Conservation (phyloP, 192 early-diverging fungal species). For the Dissophora globulifera region DNA sequence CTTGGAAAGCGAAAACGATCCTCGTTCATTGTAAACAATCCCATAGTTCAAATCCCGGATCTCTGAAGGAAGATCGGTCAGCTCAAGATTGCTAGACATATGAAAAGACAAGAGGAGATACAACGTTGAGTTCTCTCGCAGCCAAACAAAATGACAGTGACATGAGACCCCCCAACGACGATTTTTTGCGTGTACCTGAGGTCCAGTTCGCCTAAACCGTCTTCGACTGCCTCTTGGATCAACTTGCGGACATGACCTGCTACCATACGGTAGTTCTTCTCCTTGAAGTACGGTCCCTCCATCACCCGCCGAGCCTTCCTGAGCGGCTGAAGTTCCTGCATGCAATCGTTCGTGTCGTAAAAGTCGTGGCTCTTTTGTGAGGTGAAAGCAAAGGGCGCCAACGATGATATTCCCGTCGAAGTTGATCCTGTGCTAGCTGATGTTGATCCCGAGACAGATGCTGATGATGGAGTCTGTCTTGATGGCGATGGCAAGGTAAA, state of each 20-base stretch:
- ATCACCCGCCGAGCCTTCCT: constrained; percentile 33
- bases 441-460: neutral
- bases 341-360: constrained; percentile 10
- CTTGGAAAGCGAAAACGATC: constrained; percentile 39
- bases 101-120: neutral
- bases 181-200: constrained; percentile 40
- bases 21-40: constrained; percentile 42
- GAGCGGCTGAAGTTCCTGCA: constrained; percentile 22
- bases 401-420: too few relatives aligned
- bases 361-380: constrained; percentile 17
- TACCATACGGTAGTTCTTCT: constrained; percentile 30
- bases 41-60: constrained; percentile 42
- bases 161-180: too few relatives aligned
- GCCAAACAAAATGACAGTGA: too few relatives aligned
- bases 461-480: too few relatives aligned
- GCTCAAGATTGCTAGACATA: constrained; percentile 42
- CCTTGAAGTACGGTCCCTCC: constrained; percentile 34
- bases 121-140: too few relatives aligned
- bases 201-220: constrained; percentile 44
- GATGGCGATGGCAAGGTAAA: too few relatives aligned
- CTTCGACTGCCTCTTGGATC: constrained; percentile 49
- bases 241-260: constrained; percentile 39
- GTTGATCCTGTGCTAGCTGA: too few relatives aligned
- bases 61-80: constrained; percentile 36
- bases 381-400: neutral